phyloP scores from a whole-genome alignment of 2,329 filamentous ascomycete genomes.

The Endothia cerciana region DNA sequence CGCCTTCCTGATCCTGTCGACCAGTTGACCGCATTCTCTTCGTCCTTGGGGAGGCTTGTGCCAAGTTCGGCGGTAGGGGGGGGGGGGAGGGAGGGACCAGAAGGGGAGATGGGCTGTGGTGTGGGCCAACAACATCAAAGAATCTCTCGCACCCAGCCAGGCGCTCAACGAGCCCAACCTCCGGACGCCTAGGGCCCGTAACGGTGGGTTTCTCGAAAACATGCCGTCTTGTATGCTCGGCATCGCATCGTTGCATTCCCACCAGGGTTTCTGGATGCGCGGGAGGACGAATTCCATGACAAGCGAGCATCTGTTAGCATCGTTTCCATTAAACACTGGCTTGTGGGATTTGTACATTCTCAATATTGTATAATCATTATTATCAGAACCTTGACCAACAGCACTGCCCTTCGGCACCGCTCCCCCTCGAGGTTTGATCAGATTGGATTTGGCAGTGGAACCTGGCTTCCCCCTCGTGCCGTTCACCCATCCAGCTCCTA shows the following conservation, averaged over 20 bases:
- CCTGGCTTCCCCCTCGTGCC: background rate
- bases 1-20: conserved; percentile 25
- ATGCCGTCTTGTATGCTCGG: conserved; percentile 14
- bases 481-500: background rate
- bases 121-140: conserved; percentile 11
- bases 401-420: conserved; percentile 21
- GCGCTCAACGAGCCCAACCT: background rate
- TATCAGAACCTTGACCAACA: conserved; percentile 29
- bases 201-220: conserved; percentile 12
- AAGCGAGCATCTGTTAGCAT: conserved; percentile 27
- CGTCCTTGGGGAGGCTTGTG: conserved; percentile 8
- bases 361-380: conserved; percentile 44
- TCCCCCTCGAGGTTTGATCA: background rate
- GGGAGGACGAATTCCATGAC: conserved; percentile 28
- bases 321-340: conserved; percentile 27
- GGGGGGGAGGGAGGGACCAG: conserved; percentile 8
- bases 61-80: background rate
- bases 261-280: conserved; percentile 22
- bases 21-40: conserved; percentile 22
- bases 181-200: background rate
- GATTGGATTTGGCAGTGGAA: background rate
- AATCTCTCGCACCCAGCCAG: conserved; percentile 12
- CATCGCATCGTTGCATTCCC: conserved; percentile 18
- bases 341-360: conserved; percentile 41
- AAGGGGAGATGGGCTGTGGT: conserved; percentile 9